Percentiles rank a stretch among this genome's conserved stretches.
Conservation (phyloP, 2,329 filamentous ascomycete species). For the Macroventuria anomochaeta region DNA sequence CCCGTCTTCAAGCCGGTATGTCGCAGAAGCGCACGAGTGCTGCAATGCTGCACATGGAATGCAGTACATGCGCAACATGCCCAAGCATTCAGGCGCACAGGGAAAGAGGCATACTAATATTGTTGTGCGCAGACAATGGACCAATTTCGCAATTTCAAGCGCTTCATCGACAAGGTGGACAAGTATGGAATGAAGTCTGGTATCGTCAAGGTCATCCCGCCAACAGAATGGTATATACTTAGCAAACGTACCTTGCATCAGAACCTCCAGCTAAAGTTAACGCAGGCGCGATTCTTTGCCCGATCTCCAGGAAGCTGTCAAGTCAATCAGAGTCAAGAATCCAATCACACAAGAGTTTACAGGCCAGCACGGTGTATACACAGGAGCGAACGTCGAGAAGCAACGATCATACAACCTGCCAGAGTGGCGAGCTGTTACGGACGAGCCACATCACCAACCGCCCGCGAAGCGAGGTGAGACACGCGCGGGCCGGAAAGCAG, state of each 20-base stretch:
- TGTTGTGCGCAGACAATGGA: slow-evolving; percentile 70
- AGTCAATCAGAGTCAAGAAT: slow-evolving; percentile 91
- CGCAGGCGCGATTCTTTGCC: slow-evolving; percentile 72
- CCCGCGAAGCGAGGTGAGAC: slow-evolving; percentile 87
- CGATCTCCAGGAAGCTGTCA: slow-evolving; percentile 81
- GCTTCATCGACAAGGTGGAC: slow-evolving; percentile 89
- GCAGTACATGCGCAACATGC: slow-evolving; percentile 15
- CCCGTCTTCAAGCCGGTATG: slow-evolving; percentile 88
- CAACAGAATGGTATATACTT: slow-evolving; percentile 82
- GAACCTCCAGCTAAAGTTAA: neutral
- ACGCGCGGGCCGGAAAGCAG: slow-evolving; percentile 56
- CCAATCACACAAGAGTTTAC: slow-evolving; percentile 99
- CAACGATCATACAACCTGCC: slow-evolving; percentile 95
- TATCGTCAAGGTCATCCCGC: slow-evolving; percentile 94
- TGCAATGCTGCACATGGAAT: slow-evolving; percentile 3
- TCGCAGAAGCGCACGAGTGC: slow-evolving; percentile 31
- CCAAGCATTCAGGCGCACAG: neutral
- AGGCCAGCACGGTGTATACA: slow-evolving; percentile 92
- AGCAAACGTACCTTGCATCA: neutral
- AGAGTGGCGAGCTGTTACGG: slow-evolving; percentile 92
- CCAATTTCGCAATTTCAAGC: slow-evolving; percentile 92
- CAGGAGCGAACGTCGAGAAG: slow-evolving; percentile 96
- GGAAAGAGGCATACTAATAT: slow-evolving; percentile 24
- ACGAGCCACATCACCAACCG: slow-evolving; percentile 94
- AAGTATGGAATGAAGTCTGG: slow-evolving; percentile 96